phyloP scores from a whole-genome alignment of 139 green algal species.

The Chlorella sp. region DNA sequence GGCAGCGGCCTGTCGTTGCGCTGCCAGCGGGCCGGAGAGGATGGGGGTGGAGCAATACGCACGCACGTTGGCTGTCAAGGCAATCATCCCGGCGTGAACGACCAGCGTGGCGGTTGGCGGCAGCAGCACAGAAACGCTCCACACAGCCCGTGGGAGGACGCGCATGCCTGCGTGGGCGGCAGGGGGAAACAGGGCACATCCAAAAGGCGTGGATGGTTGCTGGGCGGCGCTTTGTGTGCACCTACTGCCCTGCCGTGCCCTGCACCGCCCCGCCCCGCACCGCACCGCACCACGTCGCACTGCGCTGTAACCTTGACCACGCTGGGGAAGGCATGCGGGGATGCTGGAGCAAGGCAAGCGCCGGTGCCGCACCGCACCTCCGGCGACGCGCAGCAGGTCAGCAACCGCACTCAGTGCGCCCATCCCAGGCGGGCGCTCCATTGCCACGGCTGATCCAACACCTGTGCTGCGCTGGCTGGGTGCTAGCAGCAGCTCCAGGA shows the following conservation, averaged over 20 bases:
- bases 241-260: too few relatives aligned
- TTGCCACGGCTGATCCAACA: background rate
- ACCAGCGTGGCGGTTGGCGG: background rate
- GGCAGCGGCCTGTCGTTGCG: background rate
- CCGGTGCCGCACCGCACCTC: background rate
- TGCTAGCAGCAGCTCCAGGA: background rate
- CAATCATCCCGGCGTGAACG: background rate
- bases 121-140: background rate
- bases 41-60: background rate
- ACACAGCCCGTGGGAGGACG: background rate
- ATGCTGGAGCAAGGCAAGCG: too few relatives aligned
- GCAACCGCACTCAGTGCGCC: background rate
- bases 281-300: too few relatives aligned
- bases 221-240: too few relatives aligned
- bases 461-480: background rate
- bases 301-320: too few relatives aligned
- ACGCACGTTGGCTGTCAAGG: background rate
- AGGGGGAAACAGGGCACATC: too few relatives aligned
- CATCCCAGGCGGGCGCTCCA: background rate
- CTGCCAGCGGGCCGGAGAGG: background rate
- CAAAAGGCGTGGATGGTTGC: too few relatives aligned
- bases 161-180: background rate
- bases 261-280: too few relatives aligned
- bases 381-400: background rate
- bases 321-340: too few relatives aligned